Evolutionary conservation across 1,139 yeast species (phyloP), one percentile per base, ranked within the genome.

Genomic region (Candida labiduridarum): DNA sequence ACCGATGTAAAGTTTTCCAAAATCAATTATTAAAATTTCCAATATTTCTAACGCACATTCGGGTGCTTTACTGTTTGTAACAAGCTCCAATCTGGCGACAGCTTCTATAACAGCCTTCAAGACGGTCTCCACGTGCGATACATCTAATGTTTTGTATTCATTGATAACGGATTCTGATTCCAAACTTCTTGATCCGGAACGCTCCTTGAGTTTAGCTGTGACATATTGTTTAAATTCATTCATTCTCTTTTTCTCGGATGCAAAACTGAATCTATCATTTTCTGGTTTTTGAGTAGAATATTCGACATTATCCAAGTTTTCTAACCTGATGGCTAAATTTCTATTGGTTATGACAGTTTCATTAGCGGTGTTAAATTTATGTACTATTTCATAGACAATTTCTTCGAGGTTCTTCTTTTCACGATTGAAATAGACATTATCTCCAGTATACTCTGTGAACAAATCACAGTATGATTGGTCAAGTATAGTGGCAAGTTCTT

Each of bases 21-120:
- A 77, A 52, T 87, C 90, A 52, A 83, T 78, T 19, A 89, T 66
- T 48, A 90, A 65, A 35, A 89, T 74, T 52, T 87, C 89, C 56
- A 89, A 74, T 19, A 91, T 68, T 52, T 84, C 90, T 46, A 83
- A 71, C 0, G 91, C 80, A 60, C 84, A 82, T 45, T 82, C 85
- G 3, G 87, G 80, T 6, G 89, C 75, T 54, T 80, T 85, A 18
- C 68, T 65, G 4, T 22, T 43, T 0, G 96, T 89, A 1, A 85
- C 77, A 48, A 92, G 69, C 60, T 90, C 97, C 61, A 89, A 76
- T 60, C 98, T 76, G 2, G 96, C 87, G 6, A 90, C 75, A 1
- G 94, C 80, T 66, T 92, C 98, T 30, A 91, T 89, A 3, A 87
- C 79, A 30, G 89, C 81, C 56, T 84, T 84, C 41, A 91, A 71